Evolutionary conservation across 345 rosid species (phyloP), one percentile per base, ranked within the genome.

Genomic region (Gossypium mustelinum): DNA sequence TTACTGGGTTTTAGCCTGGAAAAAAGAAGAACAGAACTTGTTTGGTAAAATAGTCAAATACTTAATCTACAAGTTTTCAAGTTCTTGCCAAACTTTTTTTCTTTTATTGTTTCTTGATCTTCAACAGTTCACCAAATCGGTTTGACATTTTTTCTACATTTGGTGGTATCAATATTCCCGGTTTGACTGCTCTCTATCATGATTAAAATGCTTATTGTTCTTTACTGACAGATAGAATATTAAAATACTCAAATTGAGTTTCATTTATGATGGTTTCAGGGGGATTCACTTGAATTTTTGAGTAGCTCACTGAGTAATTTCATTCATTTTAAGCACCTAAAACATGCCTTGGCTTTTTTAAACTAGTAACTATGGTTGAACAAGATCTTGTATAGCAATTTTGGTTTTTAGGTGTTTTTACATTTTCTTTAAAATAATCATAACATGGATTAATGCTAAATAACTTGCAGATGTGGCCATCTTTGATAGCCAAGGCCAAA

Each of bases 391-490:
- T 34, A 34, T 5, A 34, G 41, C 1, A 34, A 34, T 34, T 34
- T 5, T 5, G 7, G 41, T 34, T 34, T 34, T 34, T 34, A 34
- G 41, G 41, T 34, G 24, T 54, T 2, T 6, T 17, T 54, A 54
- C 58, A 54, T 1, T 54, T 54, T 20, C 58, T 54, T 54, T 54
- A 16, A 17, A 54, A n/a, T 54, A 7, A 54, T 54, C 58, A n/a
- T 54, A 54, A 7, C 58, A 52, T 52, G 56, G 17, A 52, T 7
- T 13, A 6, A 52, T 52, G 56, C 18, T 34, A 34, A 34, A 34
- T 52, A 54, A 54, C 25, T 11, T 78, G 68, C 77, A 88, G 92
- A 88, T 86, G 92, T 89, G 94, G 92, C 82, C 92, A 8, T 84
- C 85, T 7, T 52, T 89, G 10, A 75, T 89, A 18, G 55, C 56